These are phyloP conservation scores for Cladosporium sp. DNA, from an alignment of 2,329 filamentous ascomycete genomes.

Conservation along the genomic window DNA sequence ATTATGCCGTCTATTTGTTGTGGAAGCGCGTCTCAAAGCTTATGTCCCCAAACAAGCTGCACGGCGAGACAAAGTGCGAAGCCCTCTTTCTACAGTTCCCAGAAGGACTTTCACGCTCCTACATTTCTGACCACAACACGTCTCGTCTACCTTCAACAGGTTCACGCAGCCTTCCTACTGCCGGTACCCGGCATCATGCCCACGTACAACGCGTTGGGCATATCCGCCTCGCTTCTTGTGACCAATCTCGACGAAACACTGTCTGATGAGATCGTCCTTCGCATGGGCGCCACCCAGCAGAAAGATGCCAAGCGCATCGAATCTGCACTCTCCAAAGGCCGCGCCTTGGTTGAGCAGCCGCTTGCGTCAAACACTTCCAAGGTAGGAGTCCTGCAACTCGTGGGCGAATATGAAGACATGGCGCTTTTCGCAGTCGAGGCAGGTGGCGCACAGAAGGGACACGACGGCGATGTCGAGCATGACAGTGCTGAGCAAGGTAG, in stretches of 20 bases:
- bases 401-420: constrained; percentile 29
- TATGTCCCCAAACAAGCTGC: constrained; percentile 10
- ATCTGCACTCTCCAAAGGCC: constrained; percentile 15
- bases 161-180: background rate
- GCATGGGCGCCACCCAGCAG: constrained; percentile 15
- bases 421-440: constrained; percentile 33
- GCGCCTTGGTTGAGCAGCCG: constrained; percentile 20
- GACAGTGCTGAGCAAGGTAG: background rate
- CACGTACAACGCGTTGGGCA: constrained; percentile 25
- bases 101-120: background rate
- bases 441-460: background rate
- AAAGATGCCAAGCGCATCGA: constrained; percentile 19
- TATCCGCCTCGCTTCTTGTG: constrained; percentile 24
- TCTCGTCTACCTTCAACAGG: constrained; percentile 9
- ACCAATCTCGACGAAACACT: constrained; percentile 21
- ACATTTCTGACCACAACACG: background rate
- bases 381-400: constrained; percentile 25
- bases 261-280: constrained; percentile 18
- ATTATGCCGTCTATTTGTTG: background rate
- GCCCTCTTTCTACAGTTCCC: background rate
- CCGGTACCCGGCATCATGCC: constrained; percentile 22
- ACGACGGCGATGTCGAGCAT: background rate
- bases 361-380: constrained; percentile 18
- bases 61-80: background rate
- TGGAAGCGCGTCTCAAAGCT: background rate